Percentiles rank a stretch among this genome's conserved stretches.
These are phyloP conservation scores for Cornus florida DNA, from an alignment of 148 eudicot genomes.

Conservation along the genomic window DNA sequence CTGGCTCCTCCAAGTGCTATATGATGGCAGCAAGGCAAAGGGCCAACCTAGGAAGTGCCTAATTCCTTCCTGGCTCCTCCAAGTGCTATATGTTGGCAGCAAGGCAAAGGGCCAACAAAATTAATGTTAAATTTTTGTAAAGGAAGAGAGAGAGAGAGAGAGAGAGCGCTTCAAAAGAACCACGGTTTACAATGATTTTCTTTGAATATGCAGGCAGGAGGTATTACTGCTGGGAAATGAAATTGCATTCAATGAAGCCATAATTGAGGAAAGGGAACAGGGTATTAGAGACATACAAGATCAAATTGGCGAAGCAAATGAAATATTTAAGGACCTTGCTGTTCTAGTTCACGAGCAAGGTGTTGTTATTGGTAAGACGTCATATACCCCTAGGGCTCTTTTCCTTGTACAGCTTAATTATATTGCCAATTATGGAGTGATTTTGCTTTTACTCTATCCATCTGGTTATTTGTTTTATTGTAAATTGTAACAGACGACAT, in stretches of 20 bases:
- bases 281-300: slow-evolving; percentile 66
- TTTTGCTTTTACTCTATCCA: neutral
- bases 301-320: slow-evolving; percentile 74
- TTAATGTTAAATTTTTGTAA: too few relatives aligned
- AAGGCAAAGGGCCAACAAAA: too few relatives aligned
- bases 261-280: slow-evolving; percentile 70
- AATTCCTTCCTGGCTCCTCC: too few relatives aligned
- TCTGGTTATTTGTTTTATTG: neutral
- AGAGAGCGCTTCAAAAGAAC: neutral
- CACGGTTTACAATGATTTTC: neutral
- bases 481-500: slow-evolving; percentile 46
- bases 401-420: neutral
- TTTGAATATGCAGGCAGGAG: slow-evolving; percentile 53
- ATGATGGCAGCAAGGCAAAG: too few relatives aligned
- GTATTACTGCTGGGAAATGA: slow-evolving; percentile 65
- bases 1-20: too few relatives aligned
- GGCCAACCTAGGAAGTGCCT: too few relatives aligned
- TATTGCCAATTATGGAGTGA: neutral
- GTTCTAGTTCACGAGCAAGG: slow-evolving; percentile 77
- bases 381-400: slow-evolving; percentile 1
- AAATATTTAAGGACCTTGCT: slow-evolving; percentile 76
- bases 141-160: too few relatives aligned
- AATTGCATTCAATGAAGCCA: slow-evolving; percentile 66
- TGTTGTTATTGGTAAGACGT: slow-evolving; percentile 53
- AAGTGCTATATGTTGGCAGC: too few relatives aligned